Evolutionary conservation across 768 basidiomycete genomes (phyloP), one percentile per base, ranked within the genome.

Genomic region (Trametes coccinea): DNA sequence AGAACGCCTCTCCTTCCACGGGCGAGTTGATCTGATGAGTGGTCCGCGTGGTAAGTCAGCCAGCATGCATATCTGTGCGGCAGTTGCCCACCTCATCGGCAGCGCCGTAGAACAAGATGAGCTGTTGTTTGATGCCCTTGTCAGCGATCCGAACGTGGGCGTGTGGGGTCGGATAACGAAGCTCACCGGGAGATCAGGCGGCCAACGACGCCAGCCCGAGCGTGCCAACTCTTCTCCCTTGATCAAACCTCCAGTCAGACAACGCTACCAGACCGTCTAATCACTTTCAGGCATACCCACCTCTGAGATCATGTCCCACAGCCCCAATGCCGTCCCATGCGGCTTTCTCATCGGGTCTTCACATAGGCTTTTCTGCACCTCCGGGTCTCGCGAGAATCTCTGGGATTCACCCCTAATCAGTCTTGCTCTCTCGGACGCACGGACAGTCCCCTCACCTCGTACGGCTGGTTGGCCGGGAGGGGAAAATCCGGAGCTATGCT

Each of bases 1-100:
- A 69, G 66, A 90, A 85, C 13, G 69, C 69, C 61, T 85, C 71
- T 0, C 84, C 79, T 4, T 85, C 82, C 61, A 78, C 77, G 60
- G 60, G 69, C 1, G 81, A 85, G 0, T 85, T 83, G 50, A 88
- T 75, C 85, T 88, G 41, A 37, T 11, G 34, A 2, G 11, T 37
- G 6, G 34, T 37, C 34, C 6, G 34, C 34, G 11, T 11, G 5
- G 34, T 37, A 5, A 37, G 34, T 37, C 11, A 11, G 34, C 6
- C 34, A 11, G 34, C 34, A 30, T 14, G 22, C 22, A 17, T 22
- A 22, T 22, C 22, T 22, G 4, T 27, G 27, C 56, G 46, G 17
- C 27, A 34, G 6, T 6, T 11, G 34, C 45, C 14, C 16, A 59
- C 58, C 14, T 59, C 51, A 10, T 59, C 49, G 13, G 41, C 58